A percentile compares a stretch with the other conserved stretches of the same genome.
phyloP scores from a whole-genome alignment of 352 stramenopile genomes.

The Nothophytophthora sp. region DNA sequence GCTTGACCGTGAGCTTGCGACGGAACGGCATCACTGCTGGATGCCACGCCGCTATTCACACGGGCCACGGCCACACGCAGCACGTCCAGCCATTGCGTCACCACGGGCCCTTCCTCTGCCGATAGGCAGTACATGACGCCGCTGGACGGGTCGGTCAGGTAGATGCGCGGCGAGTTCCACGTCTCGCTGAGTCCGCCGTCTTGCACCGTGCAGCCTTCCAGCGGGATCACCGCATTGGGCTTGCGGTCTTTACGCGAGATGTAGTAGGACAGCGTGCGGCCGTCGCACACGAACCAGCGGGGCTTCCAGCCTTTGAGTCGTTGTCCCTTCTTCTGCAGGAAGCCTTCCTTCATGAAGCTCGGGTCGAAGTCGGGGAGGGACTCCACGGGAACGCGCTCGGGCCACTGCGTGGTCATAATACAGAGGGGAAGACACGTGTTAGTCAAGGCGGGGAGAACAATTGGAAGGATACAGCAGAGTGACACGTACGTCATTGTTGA shows the following conservation, averaged over 20 bases:
- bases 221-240: slow-evolving; percentile 79
- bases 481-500: slow-evolving; percentile 64
- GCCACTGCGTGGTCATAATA: slow-evolving; percentile 29
- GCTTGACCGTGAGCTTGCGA: not conserved
- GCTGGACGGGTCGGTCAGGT: slow-evolving; percentile 72
- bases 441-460: not conserved
- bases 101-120: slow-evolving; percentile 65
- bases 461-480: not conserved
- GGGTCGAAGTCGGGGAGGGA: slow-evolving; percentile 54
- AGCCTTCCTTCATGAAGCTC: slow-evolving; percentile 79
- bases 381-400: slow-evolving; percentile 61
- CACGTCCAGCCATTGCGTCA: slow-evolving; percentile 75
- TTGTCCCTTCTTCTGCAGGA: slow-evolving; percentile 86
- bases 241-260: slow-evolving; percentile 80
- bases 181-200: slow-evolving; percentile 83
- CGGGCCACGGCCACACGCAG: slow-evolving; percentile 53
- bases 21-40: not conserved
- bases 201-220: slow-evolving; percentile 80
- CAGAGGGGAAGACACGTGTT: slow-evolving; percentile 1
- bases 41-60: slow-evolving; percentile 14
- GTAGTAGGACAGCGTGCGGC: slow-evolving; percentile 81
- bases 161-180: slow-evolving; percentile 86
- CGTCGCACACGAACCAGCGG: slow-evolving; percentile 87
- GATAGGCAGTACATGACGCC: slow-evolving; percentile 87
- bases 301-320: slow-evolving; percentile 83